A percentile compares a stretch with the other conserved stretches of the same genome.
phyloP scores from a whole-genome alignment of 1,284 basidiomycete species.

The Sporisorium iseilematis-ciliati region DNA sequence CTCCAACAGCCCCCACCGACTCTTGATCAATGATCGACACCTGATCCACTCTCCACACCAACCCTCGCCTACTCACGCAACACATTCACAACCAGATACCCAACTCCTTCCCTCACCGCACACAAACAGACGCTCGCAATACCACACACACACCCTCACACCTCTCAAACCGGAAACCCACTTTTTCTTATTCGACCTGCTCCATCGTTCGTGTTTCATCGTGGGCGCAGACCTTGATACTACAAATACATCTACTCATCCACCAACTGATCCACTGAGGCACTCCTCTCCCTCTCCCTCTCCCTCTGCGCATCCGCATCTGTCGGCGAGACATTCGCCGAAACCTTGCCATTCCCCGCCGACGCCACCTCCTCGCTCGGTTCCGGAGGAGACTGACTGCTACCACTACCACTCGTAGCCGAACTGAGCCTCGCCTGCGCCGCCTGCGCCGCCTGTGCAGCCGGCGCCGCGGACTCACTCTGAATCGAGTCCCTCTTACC shows the following conservation, averaged over 20 bases:
- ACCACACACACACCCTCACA: no score
- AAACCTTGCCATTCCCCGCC: not conserved
- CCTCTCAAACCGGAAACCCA: no score
- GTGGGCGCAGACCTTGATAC: not conserved
- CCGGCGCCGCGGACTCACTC: not conserved
- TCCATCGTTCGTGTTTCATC: not conserved
- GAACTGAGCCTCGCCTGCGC: conserved; percentile 33
- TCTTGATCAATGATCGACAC: no score
- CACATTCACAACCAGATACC: no score
- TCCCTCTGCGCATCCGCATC: conserved; percentile 1
- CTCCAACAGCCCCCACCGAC: no score
- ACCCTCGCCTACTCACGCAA: no score
- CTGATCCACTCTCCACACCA: no score
- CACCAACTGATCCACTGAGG: conserved; percentile 34
- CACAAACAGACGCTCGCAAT: no score
- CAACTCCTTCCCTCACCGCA: no score
- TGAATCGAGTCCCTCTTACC: conserved; percentile 17
- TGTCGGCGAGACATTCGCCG: conserved; percentile 4
- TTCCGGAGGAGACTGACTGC: conserved; percentile 32
- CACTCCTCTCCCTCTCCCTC: conserved; percentile 30
- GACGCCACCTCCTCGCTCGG: not conserved
- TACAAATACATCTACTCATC: conserved; percentile 18
- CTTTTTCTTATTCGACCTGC: no score
- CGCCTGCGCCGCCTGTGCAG: not conserved
- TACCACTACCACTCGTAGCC: conserved; percentile 12